Conservation (phyloP, 768 basidiomycete species). For the Agaricus blazei region DNA sequence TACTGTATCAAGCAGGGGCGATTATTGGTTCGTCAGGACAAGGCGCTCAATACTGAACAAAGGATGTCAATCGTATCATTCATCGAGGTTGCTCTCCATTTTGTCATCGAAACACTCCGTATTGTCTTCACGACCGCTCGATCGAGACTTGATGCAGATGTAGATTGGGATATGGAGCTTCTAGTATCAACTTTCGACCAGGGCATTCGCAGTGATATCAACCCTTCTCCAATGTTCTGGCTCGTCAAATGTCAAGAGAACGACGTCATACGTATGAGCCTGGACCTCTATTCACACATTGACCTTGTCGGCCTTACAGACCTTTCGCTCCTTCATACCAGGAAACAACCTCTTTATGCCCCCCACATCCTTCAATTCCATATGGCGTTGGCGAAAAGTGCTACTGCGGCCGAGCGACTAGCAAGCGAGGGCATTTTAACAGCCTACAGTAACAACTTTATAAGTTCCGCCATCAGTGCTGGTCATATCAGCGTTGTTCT, state of each 20-base stretch:
- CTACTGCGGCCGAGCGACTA: conserved; percentile 76
- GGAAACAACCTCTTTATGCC: conserved; percentile 66
- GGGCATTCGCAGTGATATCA: conserved; percentile 65
- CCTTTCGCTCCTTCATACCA: conserved; percentile 52
- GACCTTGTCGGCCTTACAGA: conserved; percentile 72
- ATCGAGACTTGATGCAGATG: conserved; percentile 49
- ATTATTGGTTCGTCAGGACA: conserved; percentile 41
- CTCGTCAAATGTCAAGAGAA: conserved; percentile 75
- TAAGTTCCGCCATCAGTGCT: conserved; percentile 70
- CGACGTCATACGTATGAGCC: conserved; percentile 68
- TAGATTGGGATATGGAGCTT: conserved; percentile 79
- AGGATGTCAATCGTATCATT: conserved; percentile 54
- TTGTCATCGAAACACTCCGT: conserved; percentile 65
- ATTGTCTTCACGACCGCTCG: conserved; percentile 63
- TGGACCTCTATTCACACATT: conserved; percentile 65
- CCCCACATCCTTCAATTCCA: conserved; percentile 83
- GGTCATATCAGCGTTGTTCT: conserved; percentile 66
- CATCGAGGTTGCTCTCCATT: conserved; percentile 55
- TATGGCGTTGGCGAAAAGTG: conserved; percentile 73
- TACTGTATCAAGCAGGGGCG: conserved; percentile 67
- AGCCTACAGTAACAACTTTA: conserved; percentile 79
- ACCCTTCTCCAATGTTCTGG: conserved; percentile 70
- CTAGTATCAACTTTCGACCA: conserved; percentile 82
- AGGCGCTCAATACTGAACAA: conserved; percentile 53
- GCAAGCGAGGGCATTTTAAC: conserved; percentile 78